Evolutionary conservation across 2,329 filamentous ascomycete genomes (phyloP), one percentile per base, ranked within the genome.

Genomic region (Alternaria longipes): DNA sequence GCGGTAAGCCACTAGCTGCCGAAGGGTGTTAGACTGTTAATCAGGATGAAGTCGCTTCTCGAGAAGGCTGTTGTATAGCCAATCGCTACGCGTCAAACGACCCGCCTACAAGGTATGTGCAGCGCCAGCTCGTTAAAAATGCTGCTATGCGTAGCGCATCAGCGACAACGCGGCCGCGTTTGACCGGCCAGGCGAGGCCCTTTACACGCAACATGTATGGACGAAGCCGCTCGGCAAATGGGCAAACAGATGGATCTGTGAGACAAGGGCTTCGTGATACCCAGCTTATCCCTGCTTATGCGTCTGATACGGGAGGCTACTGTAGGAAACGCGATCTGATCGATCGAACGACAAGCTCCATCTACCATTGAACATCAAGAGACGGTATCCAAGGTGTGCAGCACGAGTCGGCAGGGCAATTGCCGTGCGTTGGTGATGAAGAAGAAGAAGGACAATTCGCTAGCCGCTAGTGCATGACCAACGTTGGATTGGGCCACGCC

Each of bases 101-200:
- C 54, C 60, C 65, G 63, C 51, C 56, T 64, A 54, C 63, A 64
- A 64, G 60, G 60, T 47, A 53, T 54, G 41, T 63, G 60, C 60
- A 59, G 55, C 46, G 51, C 63, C 65, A 57, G 59, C 41, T 47
- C 55, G 49, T 63, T 36, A 42, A 62, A 42, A 62, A 56, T 24
- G 46, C 50, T 58, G 50, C 22, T 14, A 52, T 59, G 47, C 24
- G 46, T 56, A 62, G 54, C 45, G 61, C 49, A 49, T 62, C 59
- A 40, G 44, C 38, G 36, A 40, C 40, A 32, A 47, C 50, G 54
- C 45, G 14, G 60, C 56, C 63, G 60, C 51, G 41, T 60, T 60
- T 58, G 60, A 60, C 60, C 60, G 54, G 51, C 45, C 53, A 56
- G 46, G 55, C 42, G 32, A 24, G 47, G 22, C 50, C 44, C 38